Base-by-base conservation (phyloP, 495 filamentous ascomycete genomes). In the Penicillium lividum region DNA sequence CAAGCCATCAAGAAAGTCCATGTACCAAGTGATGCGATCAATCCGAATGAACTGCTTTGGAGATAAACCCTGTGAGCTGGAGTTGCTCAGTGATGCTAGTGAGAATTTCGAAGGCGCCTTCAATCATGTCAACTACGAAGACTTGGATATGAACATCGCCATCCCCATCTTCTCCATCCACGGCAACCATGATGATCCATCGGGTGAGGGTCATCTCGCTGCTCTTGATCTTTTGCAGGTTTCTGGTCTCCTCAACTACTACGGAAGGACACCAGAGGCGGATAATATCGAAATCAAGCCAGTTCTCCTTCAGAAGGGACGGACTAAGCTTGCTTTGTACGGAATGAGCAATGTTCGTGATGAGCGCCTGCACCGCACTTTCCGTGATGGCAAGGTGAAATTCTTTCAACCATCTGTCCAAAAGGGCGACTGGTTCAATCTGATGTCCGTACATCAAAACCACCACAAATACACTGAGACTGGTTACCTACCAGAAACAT, bases 131-230 rank as follows among this genome's bases (percentile, higher is more conserved):
- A 99, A 99, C 71, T 99, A 98, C 67, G 90, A 97, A 68, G 94
- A 99, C 64, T 84, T 92, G 25, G 92, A 99, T 68, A 97, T 99
- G 67, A 99, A 99, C 63, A 86, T 99, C 59, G 92, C 92, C 11
- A 97, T 97, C 46, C 94, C 94, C 0, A 91, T 99, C 34, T 99
- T 99, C 68, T 96, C 92, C 2, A 99, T 99, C 50, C 94, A 99
- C 66, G 94, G 94, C 30, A 99, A 99, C 68, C 94, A 99, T 75
- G 94, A 99, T 67, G 94, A 99, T 71, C 94, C 94, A 1, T 91
- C 91, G 44, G 94, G 95, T 7, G 92, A 96, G 60, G 95, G 92
- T 27, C 89, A 93, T 70, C 84, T 88, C 51, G 92, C 93, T 57
- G 90, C 92, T 13, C 80, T 99, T 13, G 94, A 99, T 72, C 69